Conservation (phyloP, 306 rosid genomes). For the Vicia sativa region DNA sequence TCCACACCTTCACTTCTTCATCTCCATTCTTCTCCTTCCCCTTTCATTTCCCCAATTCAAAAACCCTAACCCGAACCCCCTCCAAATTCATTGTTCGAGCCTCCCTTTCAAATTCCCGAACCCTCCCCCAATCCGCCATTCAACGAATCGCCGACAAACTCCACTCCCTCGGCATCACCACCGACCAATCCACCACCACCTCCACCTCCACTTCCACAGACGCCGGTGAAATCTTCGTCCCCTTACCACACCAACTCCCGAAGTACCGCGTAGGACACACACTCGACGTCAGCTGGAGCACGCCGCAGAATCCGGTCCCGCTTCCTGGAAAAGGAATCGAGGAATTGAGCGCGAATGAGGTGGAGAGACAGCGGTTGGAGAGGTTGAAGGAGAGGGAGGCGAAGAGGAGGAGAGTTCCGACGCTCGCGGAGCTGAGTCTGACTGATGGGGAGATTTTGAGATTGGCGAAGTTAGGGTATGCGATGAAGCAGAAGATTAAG, state of each 20-base stretch:
- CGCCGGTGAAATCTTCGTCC: conserved; percentile 78
- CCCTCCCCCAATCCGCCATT: conserved; percentile 72
- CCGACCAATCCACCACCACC: conserved; percentile 43
- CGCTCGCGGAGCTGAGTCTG: conserved; percentile 82
- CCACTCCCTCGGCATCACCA: conserved; percentile 71
- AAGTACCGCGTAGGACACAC: conserved; percentile 73
- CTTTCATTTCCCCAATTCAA: conserved; percentile 44
- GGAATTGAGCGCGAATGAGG: conserved; percentile 49
- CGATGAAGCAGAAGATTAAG: conserved; percentile 65
- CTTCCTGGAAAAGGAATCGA: conserved; percentile 64
- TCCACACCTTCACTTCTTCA: conserved; percentile 31
- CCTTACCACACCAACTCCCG: conserved; percentile 63
- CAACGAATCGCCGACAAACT: conserved; percentile 91
- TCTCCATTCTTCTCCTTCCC: conserved; percentile 45
- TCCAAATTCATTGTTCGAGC: conserved; percentile 52
- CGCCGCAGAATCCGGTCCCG: conserved; percentile 80
- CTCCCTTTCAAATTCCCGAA: conserved; percentile 41
- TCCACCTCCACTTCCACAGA: not conserved
- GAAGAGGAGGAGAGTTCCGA: conserved; percentile 56
- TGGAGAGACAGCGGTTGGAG: conserved; percentile 51
- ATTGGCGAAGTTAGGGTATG: conserved; percentile 55
- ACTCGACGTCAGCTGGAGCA: conserved; percentile 76
- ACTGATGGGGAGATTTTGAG: conserved; percentile 59
- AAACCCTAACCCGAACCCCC: conserved; percentile 31
- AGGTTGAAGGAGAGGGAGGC: conserved; percentile 16